Evolutionary conservation across 495 filamentous ascomycete species (phyloP).

Genomic region (Lepraria neglecta): DNA sequence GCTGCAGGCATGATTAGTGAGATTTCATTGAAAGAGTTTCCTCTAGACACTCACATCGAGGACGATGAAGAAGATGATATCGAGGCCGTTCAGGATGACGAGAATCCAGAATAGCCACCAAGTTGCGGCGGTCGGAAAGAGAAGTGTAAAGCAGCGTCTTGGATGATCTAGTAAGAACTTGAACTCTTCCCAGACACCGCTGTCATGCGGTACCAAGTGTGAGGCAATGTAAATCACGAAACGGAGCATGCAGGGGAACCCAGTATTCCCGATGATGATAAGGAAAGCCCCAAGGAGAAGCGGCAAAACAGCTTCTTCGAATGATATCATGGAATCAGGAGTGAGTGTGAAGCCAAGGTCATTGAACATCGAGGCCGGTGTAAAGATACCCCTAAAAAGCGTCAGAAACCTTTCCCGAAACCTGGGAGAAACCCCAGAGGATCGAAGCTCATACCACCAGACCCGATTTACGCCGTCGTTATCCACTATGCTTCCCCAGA

Average conservation of each 20-base stretch:
- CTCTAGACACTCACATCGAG: slow-evolving; percentile 60
- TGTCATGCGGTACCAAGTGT: slow-evolving; percentile 50
- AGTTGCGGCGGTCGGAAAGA: slow-evolving; percentile 84
- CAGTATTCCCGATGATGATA: slow-evolving; percentile 90
- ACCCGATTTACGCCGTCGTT: slow-evolving; percentile 54
- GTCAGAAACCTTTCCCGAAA: background rate
- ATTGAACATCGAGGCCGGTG: slow-evolving; percentile 76
- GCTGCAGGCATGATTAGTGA: slow-evolving; percentile 36
- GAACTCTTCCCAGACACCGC: slow-evolving; percentile 76
- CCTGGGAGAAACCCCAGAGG: background rate
- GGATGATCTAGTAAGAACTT: slow-evolving; percentile 90
- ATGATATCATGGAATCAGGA: slow-evolving; percentile 86
- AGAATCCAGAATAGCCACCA: slow-evolving; percentile 93
- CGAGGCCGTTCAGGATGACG: slow-evolving; percentile 71
- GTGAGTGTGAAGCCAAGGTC: slow-evolving; percentile 83
- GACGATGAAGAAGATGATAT: slow-evolving; percentile 83
- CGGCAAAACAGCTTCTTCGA: slow-evolving; percentile 66
- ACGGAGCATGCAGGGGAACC: slow-evolving; percentile 87
- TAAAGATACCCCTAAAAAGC: slow-evolving; percentile 62
- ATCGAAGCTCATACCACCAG: slow-evolving; percentile 60
- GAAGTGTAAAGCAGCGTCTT: slow-evolving; percentile 85
- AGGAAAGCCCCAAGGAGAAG: slow-evolving; percentile 70
- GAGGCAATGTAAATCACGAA: slow-evolving; percentile 77
- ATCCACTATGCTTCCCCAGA: slow-evolving; percentile 56
- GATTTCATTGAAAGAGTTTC: background rate